Base-by-base conservation (phyloP, 1,139 yeast species). In the Nakaseomyces sp. region DNA sequence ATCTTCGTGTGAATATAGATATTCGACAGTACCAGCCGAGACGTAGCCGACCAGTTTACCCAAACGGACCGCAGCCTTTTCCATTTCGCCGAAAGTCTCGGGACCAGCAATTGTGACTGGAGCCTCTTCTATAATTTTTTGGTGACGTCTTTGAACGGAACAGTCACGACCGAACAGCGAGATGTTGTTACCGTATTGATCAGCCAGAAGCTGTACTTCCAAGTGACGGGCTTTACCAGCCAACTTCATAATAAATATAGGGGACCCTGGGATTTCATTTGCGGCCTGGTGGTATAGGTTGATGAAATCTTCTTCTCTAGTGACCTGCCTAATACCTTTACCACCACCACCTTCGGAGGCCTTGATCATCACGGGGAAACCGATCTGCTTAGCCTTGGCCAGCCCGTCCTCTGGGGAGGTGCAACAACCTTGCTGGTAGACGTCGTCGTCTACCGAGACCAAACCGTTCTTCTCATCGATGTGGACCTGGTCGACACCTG, bases 291-390 rank as follows among this genome's bases (percentile, higher is more conserved):
- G 76, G 64, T 86, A 88, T 54, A 83, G 69, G 31, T 82, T 56
- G 33, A 72, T 58, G 54, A 88, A 88, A 56, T 84, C 81, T 49
- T 77, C 78, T 65, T 81, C 94, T 48, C 72, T 64, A 45, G 84
- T 94, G 52, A 85, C 96, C 66, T 86, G 86, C 74, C 96, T 81
- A 63, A 88, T 88, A 76, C 96, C 96, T 70, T 88, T 88, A 74
- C 96, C 96, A 72, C 96, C 96, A 69, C 96, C 96, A 73, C 96
- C 96, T 79, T 88, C 96, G 48, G 95, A 86, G 36, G 96, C 96
- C 66, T 88, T 88, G 58, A 88, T 79, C 96, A 88, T 88, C 43
- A 88, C 93, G 37, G 96, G 96, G 73, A 88, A 88, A 2, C 98
- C 97, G 57, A 91, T 89, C 60, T 75, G 66, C 57, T 72, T 77